Conservation (phyloP, 768 basidiomycete genomes). For the Terana coerulea region DNA sequence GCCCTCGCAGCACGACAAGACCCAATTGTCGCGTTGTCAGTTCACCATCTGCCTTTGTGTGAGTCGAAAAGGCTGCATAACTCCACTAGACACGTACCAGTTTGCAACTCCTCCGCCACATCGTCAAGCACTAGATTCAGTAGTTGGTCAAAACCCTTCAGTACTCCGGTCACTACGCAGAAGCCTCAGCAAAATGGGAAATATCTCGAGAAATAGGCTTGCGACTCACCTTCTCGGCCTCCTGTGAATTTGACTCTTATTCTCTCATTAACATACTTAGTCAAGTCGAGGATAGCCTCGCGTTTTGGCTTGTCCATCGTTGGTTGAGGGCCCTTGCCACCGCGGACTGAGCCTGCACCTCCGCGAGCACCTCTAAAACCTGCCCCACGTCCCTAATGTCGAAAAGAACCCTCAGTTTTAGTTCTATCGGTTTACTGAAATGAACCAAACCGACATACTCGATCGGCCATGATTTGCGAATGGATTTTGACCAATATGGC, state of each 20-base stretch:
- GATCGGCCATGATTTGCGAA: slow-evolving; percentile 47
- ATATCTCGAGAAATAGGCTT: too few relatives aligned
- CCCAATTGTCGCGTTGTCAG: slow-evolving; percentile 67
- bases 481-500: too few relatives aligned
- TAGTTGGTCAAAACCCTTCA: slow-evolving; percentile 96
- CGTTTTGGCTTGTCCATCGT: slow-evolving; percentile 76
- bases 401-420: background rate
- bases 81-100: slow-evolving; percentile 16
- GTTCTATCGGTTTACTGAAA: too few relatives aligned
- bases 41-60: slow-evolving; percentile 51
- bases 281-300: slow-evolving; percentile 93
- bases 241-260: slow-evolving; percentile 98
- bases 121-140: slow-evolving; percentile 97
- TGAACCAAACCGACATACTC: slow-evolving; percentile 55
- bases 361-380: slow-evolving; percentile 40
- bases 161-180: slow-evolving; percentile 72
- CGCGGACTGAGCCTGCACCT: slow-evolving; percentile 26
- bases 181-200: too few relatives aligned
- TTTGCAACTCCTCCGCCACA: slow-evolving; percentile 78
- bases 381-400: slow-evolving; percentile 61
- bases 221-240: slow-evolving; percentile 79
- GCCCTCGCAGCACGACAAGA: slow-evolving; percentile 86
- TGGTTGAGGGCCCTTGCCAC: slow-evolving; percentile 44
- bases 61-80: background rate
- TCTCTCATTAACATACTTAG: slow-evolving; percentile 89